Percentiles rank a stretch among this genome's conserved stretches.
Conservation (phyloP, 768 basidiomycete genomes). For the Clavulina sp. region DNA sequence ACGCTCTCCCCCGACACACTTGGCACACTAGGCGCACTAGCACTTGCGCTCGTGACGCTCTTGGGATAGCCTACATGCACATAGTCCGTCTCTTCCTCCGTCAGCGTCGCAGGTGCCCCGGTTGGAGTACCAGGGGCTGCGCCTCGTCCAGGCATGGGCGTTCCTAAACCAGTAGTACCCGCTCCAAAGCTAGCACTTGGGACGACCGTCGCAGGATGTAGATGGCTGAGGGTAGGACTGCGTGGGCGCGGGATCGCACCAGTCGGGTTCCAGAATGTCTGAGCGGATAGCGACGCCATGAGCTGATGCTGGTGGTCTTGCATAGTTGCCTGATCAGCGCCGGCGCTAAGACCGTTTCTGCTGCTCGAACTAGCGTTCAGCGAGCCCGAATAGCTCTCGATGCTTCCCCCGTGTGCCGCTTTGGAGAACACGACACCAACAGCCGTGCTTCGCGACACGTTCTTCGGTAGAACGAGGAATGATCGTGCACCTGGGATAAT, state of each 20-base stretch:
- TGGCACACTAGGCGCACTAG: too few species aligned
- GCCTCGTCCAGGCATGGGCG: not conserved
- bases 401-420: constrained; percentile 32
- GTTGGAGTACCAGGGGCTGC: not conserved
- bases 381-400: not conserved
- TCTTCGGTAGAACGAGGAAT: constrained; percentile 71
- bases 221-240: too few species aligned
- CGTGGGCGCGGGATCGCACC: not conserved
- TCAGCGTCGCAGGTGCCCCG: too few species aligned
- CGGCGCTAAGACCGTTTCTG: not conserved
- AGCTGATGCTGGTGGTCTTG: not conserved
- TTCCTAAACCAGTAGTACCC: too few species aligned
- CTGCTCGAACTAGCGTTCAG: not conserved
- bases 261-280: not conserved
- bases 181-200: too few species aligned
- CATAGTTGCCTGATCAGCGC: not conserved
- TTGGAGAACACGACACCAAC: constrained; percentile 65
- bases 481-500: constrained; percentile 66
- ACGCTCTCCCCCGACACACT: too few species aligned
- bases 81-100: too few species aligned
- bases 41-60: too few species aligned
- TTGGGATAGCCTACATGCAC: too few species aligned
- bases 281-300: not conserved
- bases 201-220: too few species aligned
- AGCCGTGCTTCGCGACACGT: constrained; percentile 67